Evolutionary conservation across 768 basidiomycete species (phyloP).

Genomic region (Rubroboletus satanas): DNA sequence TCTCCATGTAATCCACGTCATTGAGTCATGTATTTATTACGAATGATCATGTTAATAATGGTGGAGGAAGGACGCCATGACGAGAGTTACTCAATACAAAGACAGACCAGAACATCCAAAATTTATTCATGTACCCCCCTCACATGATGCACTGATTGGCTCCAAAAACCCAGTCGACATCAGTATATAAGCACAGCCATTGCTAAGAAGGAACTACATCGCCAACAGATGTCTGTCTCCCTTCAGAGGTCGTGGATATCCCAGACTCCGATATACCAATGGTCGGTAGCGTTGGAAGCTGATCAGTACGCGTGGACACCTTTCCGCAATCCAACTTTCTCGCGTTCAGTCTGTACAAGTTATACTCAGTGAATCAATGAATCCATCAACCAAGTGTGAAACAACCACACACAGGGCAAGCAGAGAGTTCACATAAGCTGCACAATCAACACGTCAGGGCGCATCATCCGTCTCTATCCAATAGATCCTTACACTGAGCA

Average conservation of each 20-base stretch:
- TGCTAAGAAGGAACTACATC: not conserved
- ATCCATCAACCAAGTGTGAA: not conserved
- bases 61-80: constrained; percentile 34
- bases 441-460: not conserved
- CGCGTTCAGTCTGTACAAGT: not conserved
- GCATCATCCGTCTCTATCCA: not conserved
- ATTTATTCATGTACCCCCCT: constrained; percentile 3
- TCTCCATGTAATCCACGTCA: not conserved
- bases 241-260: too few relatives aligned
- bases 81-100: not conserved
- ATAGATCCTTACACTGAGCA: not conserved
- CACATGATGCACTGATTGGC: constrained; percentile 22
- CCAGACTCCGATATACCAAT: not conserved
- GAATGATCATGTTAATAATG: constrained; percentile 13
- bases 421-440: not conserved
- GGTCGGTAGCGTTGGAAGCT: not conserved
- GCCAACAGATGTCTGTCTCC: too few relatives aligned
- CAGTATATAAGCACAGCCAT: constrained; percentile 15
- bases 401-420: not conserved
- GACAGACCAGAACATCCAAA: not conserved
- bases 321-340: not conserved
- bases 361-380: not conserved
- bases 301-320: not conserved
- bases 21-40: not conserved
- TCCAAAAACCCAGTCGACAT: constrained; percentile 23